Percentiles rank a stretch among this genome's conserved stretches.
phyloP scores from a whole-genome alignment of 805 yeast species.

The Kuraishia hungarica region DNA sequence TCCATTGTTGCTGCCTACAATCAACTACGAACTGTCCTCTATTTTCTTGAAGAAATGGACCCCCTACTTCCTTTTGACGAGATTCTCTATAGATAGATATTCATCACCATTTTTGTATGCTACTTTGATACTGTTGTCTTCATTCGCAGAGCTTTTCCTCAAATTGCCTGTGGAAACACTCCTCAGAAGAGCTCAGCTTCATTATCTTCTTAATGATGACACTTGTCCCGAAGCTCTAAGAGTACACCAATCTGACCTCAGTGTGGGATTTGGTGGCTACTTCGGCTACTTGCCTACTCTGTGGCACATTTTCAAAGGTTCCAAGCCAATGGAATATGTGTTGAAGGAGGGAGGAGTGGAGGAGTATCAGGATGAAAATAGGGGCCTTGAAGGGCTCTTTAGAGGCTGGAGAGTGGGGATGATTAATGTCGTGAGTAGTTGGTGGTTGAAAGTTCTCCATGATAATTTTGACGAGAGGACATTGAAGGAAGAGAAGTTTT shows the following conservation, averaged over 20 bases:
- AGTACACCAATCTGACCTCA: slow-evolving; percentile 38
- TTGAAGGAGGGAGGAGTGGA: slow-evolving; percentile 8
- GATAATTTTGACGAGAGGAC: slow-evolving; percentile 35
- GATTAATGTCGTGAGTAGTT: slow-evolving; percentile 69
- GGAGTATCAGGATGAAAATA: slow-evolving; percentile 21
- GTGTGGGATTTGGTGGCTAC: slow-evolving; percentile 52
- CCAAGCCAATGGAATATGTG: slow-evolving; percentile 17
- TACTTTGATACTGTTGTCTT: slow-evolving; percentile 48
- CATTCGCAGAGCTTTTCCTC: slow-evolving; percentile 60
- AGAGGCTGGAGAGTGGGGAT: slow-evolving; percentile 91
- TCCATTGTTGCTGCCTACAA: slow-evolving; percentile 56
- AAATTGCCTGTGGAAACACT: slow-evolving; percentile 85
- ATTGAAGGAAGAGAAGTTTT: slow-evolving; percentile 32
- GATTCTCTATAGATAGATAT: slow-evolving; percentile 58
- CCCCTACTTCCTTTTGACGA: slow-evolving; percentile 52
- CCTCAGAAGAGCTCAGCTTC: slow-evolving; percentile 74
- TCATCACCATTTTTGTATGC: slow-evolving; percentile 55
- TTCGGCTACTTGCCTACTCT: slow-evolving; percentile 46
- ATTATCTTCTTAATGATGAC: slow-evolving; percentile 37
- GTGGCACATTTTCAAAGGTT: slow-evolving; percentile 35
- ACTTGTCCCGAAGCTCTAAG: slow-evolving; percentile 33
- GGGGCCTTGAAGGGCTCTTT: slow-evolving; percentile 48
- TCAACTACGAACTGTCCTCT: slow-evolving; percentile 52
- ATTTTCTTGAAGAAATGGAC: slow-evolving; percentile 57
- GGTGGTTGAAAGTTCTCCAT: slow-evolving; percentile 63